Base-by-base conservation (phyloP, 2,329 filamentous ascomycete species). In the Colletotrichum limetticola region DNA sequence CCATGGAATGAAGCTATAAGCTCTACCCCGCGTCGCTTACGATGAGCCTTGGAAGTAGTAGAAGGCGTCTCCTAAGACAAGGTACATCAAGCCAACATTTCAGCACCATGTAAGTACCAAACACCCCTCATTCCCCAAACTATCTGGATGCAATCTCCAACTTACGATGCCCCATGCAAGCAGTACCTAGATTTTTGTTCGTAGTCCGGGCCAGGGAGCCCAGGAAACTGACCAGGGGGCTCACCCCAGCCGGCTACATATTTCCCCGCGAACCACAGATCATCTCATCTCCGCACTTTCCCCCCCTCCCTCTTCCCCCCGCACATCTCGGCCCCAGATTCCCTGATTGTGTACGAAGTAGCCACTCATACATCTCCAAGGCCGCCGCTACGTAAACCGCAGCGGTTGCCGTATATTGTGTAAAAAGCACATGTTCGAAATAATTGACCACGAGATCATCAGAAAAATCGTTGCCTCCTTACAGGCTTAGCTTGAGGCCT, bases 231-330 rank as follows among this genome's bases (percentile, higher is more conserved):
- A 11, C 52, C 32, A 7, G n/a, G 46, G 49, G 46, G 22, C 60
- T 30, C 59, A 62, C 42, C 65, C 60, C 35, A 60, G 61, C 37
- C 71, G 66, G 71, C 35, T 46, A 69, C 22, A 52, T 71, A 37
- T 71, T 73, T 73, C 66, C 71, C 71, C 71, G 71, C 71, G 61
- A 73, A 73, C 71, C 71, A 73, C 60, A 49, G 61, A 37, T 42
- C 16, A 71, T 58, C 56, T 42, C 32, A 61, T 57, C 60, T 22
- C 60, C 60, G 59, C 60, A 35, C 19, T 59, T 56, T 24, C 24
- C 30, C 19, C 16, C 22, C 16, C 55, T 66, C 22, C 30, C 19
- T 16, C 30, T 19, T 37, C 5, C 30, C 66, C 46, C 66, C 66
- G 11, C 55, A 22, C 19, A 49, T 11, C 56, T 24, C 24, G 53